Evolutionary conservation across 2,329 filamentous ascomycete genomes (phyloP).

Genomic region (Capronia coronata): DNA sequence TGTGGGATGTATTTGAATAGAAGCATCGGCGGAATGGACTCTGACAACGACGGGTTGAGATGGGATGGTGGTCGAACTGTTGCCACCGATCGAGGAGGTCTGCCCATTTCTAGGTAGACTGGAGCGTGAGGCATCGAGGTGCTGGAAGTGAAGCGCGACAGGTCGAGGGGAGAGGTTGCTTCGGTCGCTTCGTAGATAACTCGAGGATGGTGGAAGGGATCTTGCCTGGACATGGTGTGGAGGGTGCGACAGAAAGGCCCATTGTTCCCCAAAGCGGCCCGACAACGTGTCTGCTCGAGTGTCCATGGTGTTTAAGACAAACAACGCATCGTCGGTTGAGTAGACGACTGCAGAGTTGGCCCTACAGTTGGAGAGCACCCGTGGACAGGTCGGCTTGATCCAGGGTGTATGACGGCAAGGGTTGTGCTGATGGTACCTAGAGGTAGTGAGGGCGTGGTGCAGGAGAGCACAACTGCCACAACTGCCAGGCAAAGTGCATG

Average conservation of each 20-base stretch:
- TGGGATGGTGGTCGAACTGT: constrained; percentile 30
- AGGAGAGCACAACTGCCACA: constrained; percentile 1
- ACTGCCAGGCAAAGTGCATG: constrained; percentile 4
- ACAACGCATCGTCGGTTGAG: constrained; percentile 21
- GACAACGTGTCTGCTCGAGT: constrained; percentile 27
- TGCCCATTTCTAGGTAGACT: constrained; percentile 22
- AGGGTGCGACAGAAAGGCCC: constrained; percentile 25
- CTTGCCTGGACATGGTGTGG: constrained; percentile 20
- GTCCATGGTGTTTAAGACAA: constrained; percentile 24
- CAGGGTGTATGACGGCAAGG: constrained; percentile 1
- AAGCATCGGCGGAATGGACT: constrained; percentile 37
- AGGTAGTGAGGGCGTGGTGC: constrained; percentile 7
- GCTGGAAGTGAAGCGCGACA: constrained; percentile 19
- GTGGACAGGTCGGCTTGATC: neutral
- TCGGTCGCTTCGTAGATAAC: constrained; percentile 26
- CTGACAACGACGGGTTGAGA: constrained; percentile 42
- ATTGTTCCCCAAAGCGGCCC: constrained; percentile 27
- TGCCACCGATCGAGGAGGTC: constrained; percentile 23
- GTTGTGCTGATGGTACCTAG: constrained; percentile 12
- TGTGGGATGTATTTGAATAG: constrained; percentile 30
- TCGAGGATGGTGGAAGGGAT: constrained; percentile 27
- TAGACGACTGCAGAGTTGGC: constrained; percentile 3
- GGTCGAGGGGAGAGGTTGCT: constrained; percentile 26
- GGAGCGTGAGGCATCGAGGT: constrained; percentile 25
- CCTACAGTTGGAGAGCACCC: constrained; percentile 2